These are phyloP conservation scores for Botrytis fabae DNA, from an alignment of 2,329 filamentous ascomycete genomes.

Conservation along the genomic window DNA sequence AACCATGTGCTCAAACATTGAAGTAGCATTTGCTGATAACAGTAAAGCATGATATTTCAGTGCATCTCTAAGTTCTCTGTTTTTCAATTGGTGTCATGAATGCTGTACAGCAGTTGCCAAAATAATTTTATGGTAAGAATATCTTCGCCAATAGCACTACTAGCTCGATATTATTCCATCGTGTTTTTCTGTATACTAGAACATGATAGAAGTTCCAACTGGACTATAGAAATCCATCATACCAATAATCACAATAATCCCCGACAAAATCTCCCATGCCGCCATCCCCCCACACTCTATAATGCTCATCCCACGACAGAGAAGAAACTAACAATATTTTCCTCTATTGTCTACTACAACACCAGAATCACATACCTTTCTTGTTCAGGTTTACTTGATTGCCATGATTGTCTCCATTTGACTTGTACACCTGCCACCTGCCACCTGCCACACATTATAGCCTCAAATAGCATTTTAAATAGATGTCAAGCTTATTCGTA, in stretches of 20 bases:
- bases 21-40: background rate
- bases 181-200: slow-evolving; percentile 22
- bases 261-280: slow-evolving; percentile 21
- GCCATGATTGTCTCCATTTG: slow-evolving; percentile 43
- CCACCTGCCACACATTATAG: slow-evolving; percentile 44
- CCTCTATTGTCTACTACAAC: slow-evolving; percentile 41
- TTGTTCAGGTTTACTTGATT: slow-evolving; percentile 42
- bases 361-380: slow-evolving; percentile 39
- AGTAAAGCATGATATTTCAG: background rate
- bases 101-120: slow-evolving; percentile 43
- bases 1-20: slow-evolving; percentile 28
- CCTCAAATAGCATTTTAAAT: slow-evolving; percentile 42
- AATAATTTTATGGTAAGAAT: slow-evolving; percentile 33
- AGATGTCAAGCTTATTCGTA: slow-evolving; percentile 39
- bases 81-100: slow-evolving; percentile 42
- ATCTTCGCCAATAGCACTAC: slow-evolving; percentile 25
- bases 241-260: background rate
- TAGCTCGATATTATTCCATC: slow-evolving; percentile 26
- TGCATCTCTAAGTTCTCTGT: slow-evolving; percentile 41
- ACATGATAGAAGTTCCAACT: background rate
- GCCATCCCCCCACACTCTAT: background rate
- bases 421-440: slow-evolving; percentile 45
- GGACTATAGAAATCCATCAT: background rate
- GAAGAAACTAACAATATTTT: slow-evolving; percentile 43
- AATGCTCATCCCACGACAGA: slow-evolving; percentile 36